These are phyloP conservation scores for Alternaria consortialis DNA, from an alignment of 2,329 filamentous ascomycete species.

Conservation along the genomic window DNA sequence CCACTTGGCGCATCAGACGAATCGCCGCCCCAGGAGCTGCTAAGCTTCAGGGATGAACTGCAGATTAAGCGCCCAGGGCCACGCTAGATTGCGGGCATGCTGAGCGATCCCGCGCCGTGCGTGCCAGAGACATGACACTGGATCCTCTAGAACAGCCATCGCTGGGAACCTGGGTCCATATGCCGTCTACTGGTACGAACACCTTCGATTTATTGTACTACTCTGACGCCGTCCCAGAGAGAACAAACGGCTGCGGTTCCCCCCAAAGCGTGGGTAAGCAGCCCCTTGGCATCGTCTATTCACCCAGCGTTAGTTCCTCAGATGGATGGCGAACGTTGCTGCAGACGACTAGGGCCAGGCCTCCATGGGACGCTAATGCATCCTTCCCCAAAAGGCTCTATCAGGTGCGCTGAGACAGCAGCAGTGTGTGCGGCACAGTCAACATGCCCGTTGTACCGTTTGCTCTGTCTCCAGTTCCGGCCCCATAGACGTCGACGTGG, in stretches of 20 bases:
- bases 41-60: slow-evolving; percentile 19
- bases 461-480: slow-evolving; percentile 20
- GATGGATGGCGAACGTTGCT: slow-evolving; percentile 20
- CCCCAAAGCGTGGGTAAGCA: not conserved
- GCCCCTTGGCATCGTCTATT: slow-evolving; percentile 9
- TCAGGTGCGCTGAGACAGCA: slow-evolving; percentile 30
- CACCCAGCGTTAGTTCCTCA: slow-evolving; percentile 15
- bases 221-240: not conserved
- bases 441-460: slow-evolving; percentile 28
- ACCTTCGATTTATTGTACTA: not conserved
- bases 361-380: slow-evolving; percentile 34
- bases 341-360: slow-evolving; percentile 22
- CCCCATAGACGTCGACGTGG: slow-evolving; percentile 37
- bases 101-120: slow-evolving; percentile 20
- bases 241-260: not conserved
- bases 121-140: slow-evolving; percentile 26
- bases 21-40: slow-evolving; percentile 9
- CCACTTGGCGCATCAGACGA: slow-evolving; percentile 18
- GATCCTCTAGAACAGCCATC: slow-evolving; percentile 16
- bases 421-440: slow-evolving; percentile 23
- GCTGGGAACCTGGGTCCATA: not conserved
- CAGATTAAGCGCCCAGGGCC: slow-evolving; percentile 26
- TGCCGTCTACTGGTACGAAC: not conserved
- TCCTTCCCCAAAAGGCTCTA: slow-evolving; percentile 24
- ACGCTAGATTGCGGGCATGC: slow-evolving; percentile 15